Conservation (phyloP, 352 stramenopile species). For the Pythium sukuiense region DNA sequence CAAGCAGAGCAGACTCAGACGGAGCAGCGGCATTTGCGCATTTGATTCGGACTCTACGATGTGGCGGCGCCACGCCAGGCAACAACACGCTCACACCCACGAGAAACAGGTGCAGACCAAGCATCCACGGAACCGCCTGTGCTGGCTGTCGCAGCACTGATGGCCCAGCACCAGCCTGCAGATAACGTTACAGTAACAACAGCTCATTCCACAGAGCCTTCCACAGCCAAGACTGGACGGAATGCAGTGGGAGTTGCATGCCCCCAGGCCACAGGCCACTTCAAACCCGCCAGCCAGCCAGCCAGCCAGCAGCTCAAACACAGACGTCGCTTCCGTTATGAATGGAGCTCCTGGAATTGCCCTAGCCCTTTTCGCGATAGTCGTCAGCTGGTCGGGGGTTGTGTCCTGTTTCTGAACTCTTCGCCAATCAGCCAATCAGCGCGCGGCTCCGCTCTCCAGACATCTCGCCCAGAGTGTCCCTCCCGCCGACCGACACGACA, state of each 20-base stretch:
- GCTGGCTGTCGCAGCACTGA: not conserved
- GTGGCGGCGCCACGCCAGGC: conserved; percentile 2
- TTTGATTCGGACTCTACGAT: not conserved
- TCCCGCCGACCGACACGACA: not conserved
- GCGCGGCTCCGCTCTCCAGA: not conserved
- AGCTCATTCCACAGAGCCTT: no score
- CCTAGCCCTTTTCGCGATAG: not conserved
- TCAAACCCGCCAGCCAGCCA: no score
- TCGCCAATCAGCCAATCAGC: not conserved
- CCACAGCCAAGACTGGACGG: no score
- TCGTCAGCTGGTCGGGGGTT: not conserved
- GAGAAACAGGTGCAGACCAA: not conserved
- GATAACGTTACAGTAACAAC: no score
- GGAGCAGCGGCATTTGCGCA: no score
- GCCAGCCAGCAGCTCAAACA: no score
- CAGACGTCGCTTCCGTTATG: no score
- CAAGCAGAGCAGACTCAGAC: no score
- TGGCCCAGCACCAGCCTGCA: no score
- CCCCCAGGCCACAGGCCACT: no score
- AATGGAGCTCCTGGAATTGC: not conserved
- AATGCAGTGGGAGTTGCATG: no score
- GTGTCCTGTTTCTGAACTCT: not conserved
- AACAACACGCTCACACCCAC: not conserved
- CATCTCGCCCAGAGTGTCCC: conserved; percentile 1
- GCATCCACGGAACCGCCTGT: conserved; percentile 3